These are phyloP conservation scores for Coemansia sp. DNA, from an alignment of 192 early-diverging fungal species.

Conservation along the genomic window DNA sequence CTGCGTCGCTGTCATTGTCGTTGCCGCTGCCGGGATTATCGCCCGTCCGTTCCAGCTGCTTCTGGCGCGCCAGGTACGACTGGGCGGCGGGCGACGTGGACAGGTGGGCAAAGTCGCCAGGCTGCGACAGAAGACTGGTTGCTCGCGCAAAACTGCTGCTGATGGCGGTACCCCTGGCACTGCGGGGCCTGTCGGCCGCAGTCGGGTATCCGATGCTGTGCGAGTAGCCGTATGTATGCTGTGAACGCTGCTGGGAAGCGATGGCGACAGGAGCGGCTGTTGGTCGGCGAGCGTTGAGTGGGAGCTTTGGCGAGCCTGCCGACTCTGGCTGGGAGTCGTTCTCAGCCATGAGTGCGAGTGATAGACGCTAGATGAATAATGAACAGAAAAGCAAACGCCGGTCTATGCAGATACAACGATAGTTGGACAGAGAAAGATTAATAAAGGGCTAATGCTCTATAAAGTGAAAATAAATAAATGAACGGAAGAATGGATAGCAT, in stretches of 20 bases:
- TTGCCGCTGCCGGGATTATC: not conserved
- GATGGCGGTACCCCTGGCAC: not conserved
- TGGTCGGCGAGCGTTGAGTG: conserved; percentile 22
- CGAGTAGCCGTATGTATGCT: not conserved
- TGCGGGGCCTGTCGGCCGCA: not conserved
- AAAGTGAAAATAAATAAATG: too few species aligned
- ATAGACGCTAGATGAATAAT: not conserved
- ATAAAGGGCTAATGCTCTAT: too few species aligned
- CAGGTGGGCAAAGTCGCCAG: conserved; percentile 14
- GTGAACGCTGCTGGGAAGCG: conserved; percentile 6
- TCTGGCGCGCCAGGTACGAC: conserved; percentile 18
- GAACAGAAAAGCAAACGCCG: not conserved
- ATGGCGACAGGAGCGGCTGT: conserved; percentile 1
- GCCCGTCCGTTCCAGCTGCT: conserved; percentile 2
- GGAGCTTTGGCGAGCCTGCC: conserved; percentile 18
- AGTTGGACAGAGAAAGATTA: too few species aligned
- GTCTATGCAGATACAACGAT: too few species aligned
- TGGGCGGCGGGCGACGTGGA: conserved; percentile 12
- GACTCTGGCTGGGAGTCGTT: conserved; percentile 2
- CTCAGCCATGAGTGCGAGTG: conserved; percentile 3
- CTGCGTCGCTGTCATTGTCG: conserved; percentile 26
- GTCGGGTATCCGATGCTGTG: conserved; percentile 1
- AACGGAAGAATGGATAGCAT: not conserved
- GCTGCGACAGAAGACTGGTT: conserved; percentile 12
- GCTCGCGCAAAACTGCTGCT: conserved; percentile 11